Evolutionary conservation across 441 rosid species (phyloP).

Genomic region (Adansonia grandidieri): DNA sequence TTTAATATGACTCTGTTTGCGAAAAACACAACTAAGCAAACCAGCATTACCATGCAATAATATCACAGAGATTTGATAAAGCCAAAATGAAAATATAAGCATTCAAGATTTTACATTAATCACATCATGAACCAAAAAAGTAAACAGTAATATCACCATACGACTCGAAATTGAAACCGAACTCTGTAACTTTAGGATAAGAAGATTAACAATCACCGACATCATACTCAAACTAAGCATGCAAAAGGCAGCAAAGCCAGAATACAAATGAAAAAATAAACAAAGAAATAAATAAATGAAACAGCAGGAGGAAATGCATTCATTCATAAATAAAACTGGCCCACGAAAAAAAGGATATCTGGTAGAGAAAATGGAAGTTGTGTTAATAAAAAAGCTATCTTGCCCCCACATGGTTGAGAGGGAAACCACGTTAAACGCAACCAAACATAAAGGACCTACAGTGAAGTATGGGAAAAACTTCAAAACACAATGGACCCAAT

Average conservation of each 20-base stretch:
- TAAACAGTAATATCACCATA: background rate
- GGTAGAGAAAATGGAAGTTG: conserved; percentile 32
- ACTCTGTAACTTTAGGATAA: background rate
- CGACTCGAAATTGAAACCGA: background rate
- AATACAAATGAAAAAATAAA: background rate
- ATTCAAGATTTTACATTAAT: background rate
- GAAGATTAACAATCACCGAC: conserved; percentile 2
- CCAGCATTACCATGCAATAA: background rate
- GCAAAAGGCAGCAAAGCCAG: conserved; percentile 18
- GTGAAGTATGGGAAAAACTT: conserved; percentile 29
- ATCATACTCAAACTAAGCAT: conserved; percentile 22
- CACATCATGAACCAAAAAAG: background rate
- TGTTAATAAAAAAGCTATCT: conserved; percentile 27
- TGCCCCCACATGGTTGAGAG: conserved; percentile 36
- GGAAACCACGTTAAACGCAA: conserved; percentile 37
- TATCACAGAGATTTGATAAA: background rate
- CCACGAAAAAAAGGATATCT: conserved; percentile 32
- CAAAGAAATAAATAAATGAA: background rate
- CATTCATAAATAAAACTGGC: conserved; percentile 26
- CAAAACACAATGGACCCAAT: conserved; percentile 42
- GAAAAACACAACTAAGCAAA: background rate
- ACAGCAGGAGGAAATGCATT: background rate
- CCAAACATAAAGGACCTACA: conserved; percentile 32
- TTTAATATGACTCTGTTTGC: conserved; percentile 9
- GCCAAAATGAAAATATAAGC: background rate